Percentiles rank a stretch among this genome's conserved stretches.
These are phyloP conservation scores for Cutaneotrichosporon mucoides DNA, from an alignment of 1,284 basidiomycete species.

Conservation along the genomic window DNA sequence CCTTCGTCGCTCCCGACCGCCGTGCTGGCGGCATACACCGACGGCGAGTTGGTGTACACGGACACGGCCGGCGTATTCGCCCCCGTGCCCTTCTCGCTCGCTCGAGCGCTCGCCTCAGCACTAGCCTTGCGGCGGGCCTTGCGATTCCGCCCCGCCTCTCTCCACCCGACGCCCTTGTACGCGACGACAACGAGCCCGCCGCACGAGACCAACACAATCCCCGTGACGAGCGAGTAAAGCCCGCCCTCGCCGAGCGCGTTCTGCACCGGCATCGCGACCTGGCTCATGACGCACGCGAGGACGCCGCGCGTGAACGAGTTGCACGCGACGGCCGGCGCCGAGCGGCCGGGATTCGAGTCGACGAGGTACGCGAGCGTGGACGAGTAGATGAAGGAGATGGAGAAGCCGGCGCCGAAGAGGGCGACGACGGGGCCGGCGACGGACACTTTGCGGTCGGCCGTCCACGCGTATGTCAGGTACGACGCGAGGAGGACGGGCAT, in stretches of 20 bases:
- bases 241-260: slow-evolving; percentile 64
- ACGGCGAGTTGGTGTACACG: too few relatives aligned
- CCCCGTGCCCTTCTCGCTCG: background rate
- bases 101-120: background rate
- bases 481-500: slow-evolving; percentile 49
- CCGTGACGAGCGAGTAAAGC: slow-evolving; percentile 68
- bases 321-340: slow-evolving; percentile 38
- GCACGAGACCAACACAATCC: slow-evolving; percentile 54
- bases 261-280: slow-evolving; percentile 46
- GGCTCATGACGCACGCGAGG: slow-evolving; percentile 42
- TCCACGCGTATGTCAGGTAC: slow-evolving; percentile 72
- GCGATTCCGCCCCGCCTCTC: background rate
- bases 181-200: slow-evolving; percentile 19
- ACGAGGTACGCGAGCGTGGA: slow-evolving; percentile 59
- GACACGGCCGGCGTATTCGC: background rate
- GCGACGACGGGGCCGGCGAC: slow-evolving; percentile 59
- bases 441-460: slow-evolving; percentile 59
- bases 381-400: slow-evolving; percentile 56
- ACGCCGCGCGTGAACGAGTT: slow-evolving; percentile 45
- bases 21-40: too few relatives aligned
- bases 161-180: slow-evolving; percentile 3
- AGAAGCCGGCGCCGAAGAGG: slow-evolving; percentile 62
- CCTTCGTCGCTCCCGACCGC: too few relatives aligned
- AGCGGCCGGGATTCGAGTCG: slow-evolving; percentile 56
- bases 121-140: background rate